A percentile compares a stretch with the other conserved stretches of the same genome.
These are phyloP conservation scores for Barnettozyma sucrosica DNA, from an alignment of 805 yeast genomes.

Conservation along the genomic window DNA sequence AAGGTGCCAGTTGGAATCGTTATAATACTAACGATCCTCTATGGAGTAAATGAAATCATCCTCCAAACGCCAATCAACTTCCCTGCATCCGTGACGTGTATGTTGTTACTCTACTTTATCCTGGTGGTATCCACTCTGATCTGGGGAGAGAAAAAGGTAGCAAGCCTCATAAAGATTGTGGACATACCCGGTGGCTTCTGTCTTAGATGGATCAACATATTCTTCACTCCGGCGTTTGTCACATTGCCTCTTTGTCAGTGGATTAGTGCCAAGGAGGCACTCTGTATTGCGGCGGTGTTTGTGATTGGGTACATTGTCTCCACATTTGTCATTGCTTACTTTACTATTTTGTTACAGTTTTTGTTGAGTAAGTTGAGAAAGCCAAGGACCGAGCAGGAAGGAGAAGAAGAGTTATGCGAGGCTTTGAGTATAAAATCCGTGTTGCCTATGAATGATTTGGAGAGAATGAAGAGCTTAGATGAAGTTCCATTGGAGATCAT, in stretches of 20 bases:
- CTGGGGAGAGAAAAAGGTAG: constrained; percentile 32
- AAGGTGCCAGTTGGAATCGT: constrained; percentile 23
- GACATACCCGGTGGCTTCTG: constrained; percentile 66
- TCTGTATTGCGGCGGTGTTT: constrained; percentile 70
- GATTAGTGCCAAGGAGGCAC: constrained; percentile 61
- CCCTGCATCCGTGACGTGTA: constrained; percentile 68
- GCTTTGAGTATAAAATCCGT: not conserved
- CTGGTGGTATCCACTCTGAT: constrained; percentile 35
- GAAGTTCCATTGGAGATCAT: constrained; percentile 15
- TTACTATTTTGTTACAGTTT: constrained; percentile 37
- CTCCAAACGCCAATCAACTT: constrained; percentile 36
- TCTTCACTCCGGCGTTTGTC: constrained; percentile 73
- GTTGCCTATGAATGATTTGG: not conserved
- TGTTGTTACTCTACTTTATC: constrained; percentile 50
- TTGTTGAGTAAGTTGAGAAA: constrained; percentile 18
- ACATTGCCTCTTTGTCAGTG: constrained; percentile 63
- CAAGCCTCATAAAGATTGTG: constrained; percentile 27
- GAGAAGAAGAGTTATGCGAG: constrained; percentile 25
- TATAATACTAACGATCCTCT: constrained; percentile 16
- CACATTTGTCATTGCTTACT: constrained; percentile 43
- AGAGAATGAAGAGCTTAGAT: constrained; percentile 9
- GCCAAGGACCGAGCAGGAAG: constrained; percentile 21
- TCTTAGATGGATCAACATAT: constrained; percentile 71
- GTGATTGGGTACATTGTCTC: constrained; percentile 56
- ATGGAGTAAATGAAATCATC: constrained; percentile 25